These are phyloP conservation scores for Globisporangium nodosum DNA, from an alignment of 352 stramenopile genomes.

Conservation along the genomic window DNA sequence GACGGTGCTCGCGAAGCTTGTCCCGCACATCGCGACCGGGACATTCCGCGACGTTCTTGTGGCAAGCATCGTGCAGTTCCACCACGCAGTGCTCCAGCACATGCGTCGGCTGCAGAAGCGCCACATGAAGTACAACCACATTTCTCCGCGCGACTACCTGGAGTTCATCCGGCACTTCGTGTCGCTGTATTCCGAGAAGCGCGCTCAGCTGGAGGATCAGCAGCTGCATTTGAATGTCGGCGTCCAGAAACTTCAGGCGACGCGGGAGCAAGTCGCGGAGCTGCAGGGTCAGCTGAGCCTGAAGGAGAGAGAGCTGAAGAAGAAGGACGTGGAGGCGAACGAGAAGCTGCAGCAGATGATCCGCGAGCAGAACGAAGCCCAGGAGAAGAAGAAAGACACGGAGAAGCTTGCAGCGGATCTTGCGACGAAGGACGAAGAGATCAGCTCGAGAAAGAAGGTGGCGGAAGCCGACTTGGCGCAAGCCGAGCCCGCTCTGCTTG, in stretches of 20 bases:
- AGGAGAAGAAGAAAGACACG: constrained; percentile 95
- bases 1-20: constrained; percentile 42
- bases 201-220: constrained; percentile 92
- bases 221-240: constrained; percentile 98
- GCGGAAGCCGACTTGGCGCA: constrained; percentile 96
- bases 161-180: constrained; percentile 92
- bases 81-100: constrained; percentile 77
- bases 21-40: constrained; percentile 64
- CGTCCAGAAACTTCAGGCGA: constrained; percentile 97
- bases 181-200: constrained; percentile 88
- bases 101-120: constrained; percentile 85
- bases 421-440: constrained; percentile 93
- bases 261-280: constrained; percentile 95
- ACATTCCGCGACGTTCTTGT: constrained; percentile 78
- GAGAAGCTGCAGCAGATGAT: constrained; percentile 99
- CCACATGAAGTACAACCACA: constrained; percentile 86
- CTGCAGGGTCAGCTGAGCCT: constrained; percentile 88
- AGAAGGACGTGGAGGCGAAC: constrained; percentile 97
- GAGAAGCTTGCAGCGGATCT: constrained; percentile 95
- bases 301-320: constrained; percentile 93
- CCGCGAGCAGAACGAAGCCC: constrained; percentile 96
- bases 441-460: constrained; percentile 91
- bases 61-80: constrained; percentile 83
- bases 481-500: constrained; percentile 96
- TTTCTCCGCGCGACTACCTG: constrained; percentile 90